Evolutionary conservation across 352 stramenopile species (phyloP), one percentile per base, ranked within the genome.

Genomic region (Phytophthora fragariae): DNA sequence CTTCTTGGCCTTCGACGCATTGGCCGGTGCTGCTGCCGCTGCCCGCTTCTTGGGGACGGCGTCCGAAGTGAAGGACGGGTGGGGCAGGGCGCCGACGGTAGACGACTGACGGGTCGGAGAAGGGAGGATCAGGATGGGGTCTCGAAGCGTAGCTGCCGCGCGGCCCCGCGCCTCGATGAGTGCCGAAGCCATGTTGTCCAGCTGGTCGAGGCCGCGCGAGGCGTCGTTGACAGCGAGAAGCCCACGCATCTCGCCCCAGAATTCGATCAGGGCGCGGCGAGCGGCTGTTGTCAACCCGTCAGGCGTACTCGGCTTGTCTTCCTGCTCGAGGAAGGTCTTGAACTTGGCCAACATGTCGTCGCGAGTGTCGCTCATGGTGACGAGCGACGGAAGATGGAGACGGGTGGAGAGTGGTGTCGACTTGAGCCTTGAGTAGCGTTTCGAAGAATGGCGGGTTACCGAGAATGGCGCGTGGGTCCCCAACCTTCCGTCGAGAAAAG

Each of bases 241-340:
- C 8, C 9, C 44, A 0, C 44, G 17, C 7, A 27, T 52, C 44
- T 9, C n/a, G 2, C 14, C 1, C 44, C 44, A 52, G 44, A 52
- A 52, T 7, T 2, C 17, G 1, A 6, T 19, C 17, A 24, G 44
- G 0, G 44, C 17, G 17, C 11, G 15, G 3, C 44, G 44, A 14
- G 14, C 12, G 0, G 12, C 12, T 3, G 39, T n/a, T 0, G 39
- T 6, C 8, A 17, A 12, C 5, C 7, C n/a, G 0, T 1, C 6
- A 0, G 44, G 15, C 17, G 17, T 3, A 17, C 17, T 24, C 0
- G 15, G 17, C 17, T n/a, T n/a, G 17, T 52, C 44, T 6, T 52
- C 5, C 8, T 52, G 44, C 5, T 52, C 44, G 0, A 27, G 17
- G 44, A 27, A 52, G 15, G 44, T 17, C 17, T 24, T 19, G n/a